A percentile compares a stretch with the other conserved stretches of the same genome.
Conservation (phyloP, 805 yeast genomes). For the Teunomyces panamensis region DNA sequence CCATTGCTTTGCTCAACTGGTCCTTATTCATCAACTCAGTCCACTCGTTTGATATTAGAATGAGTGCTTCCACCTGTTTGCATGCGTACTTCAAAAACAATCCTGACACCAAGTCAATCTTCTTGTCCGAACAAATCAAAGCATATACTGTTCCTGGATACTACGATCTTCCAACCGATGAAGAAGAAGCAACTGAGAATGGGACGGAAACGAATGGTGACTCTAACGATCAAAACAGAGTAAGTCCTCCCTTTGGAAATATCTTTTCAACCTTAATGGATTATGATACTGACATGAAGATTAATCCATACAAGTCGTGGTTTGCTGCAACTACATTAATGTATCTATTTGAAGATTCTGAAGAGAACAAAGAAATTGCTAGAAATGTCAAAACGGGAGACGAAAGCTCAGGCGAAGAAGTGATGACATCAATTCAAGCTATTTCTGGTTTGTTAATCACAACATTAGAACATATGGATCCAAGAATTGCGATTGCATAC, state of each 20-base stretch:
- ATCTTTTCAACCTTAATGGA: slow-evolving; percentile 70
- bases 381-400: slow-evolving; percentile 55
- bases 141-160: slow-evolving; percentile 28
- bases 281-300: slow-evolving; percentile 57
- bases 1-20: slow-evolving; percentile 80
- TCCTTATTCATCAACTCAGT: slow-evolving; percentile 73
- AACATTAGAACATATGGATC: slow-evolving; percentile 58
- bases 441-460: slow-evolving; percentile 71
- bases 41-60: slow-evolving; percentile 78
- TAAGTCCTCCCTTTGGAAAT: slow-evolving; percentile 44
- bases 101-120: slow-evolving; percentile 54
- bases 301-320: slow-evolving; percentile 88
- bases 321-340: slow-evolving; percentile 70
- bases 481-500: slow-evolving; percentile 75
- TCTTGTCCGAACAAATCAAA: slow-evolving; percentile 64
- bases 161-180: slow-evolving; percentile 13
- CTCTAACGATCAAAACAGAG: neutral
- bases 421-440: slow-evolving; percentile 67
- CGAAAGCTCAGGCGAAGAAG: slow-evolving; percentile 64
- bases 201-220: slow-evolving; percentile 1
- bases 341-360: slow-evolving; percentile 55
- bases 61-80: slow-evolving; percentile 64
- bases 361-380: slow-evolving; percentile 48
- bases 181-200: slow-evolving; percentile 6
- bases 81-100: slow-evolving; percentile 69